These are phyloP conservation scores for Bothriochloa decipiens DNA, from an alignment of 176 grass and related monocot genomes.

Conservation along the genomic window DNA sequence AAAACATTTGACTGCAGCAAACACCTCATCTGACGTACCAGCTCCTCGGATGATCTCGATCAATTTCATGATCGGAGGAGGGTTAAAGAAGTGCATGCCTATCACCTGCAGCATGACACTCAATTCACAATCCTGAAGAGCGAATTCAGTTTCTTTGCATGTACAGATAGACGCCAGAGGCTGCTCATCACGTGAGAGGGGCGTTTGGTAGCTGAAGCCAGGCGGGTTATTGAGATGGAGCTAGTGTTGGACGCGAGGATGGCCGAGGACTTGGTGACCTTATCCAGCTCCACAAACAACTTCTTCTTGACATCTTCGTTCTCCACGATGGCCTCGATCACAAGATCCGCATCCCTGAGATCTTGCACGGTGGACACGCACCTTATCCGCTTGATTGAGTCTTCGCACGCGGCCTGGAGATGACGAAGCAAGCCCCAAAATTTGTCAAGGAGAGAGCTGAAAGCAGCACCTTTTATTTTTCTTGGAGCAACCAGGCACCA, in stretches of 20 bases:
- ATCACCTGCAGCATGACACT: slow-evolving; percentile 65
- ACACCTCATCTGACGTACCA: slow-evolving; percentile 81
- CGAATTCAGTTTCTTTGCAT: not conserved
- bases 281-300: slow-evolving; percentile 75
- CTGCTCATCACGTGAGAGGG: slow-evolving; percentile 65
- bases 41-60: slow-evolving; percentile 93
- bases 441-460: not conserved
- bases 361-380: slow-evolving; percentile 67
- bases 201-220: slow-evolving; percentile 79
- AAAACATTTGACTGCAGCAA: slow-evolving; percentile 71
- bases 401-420: slow-evolving; percentile 54
- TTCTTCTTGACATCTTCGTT: slow-evolving; percentile 84
- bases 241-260: slow-evolving; percentile 93
- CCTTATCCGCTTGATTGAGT: slow-evolving; percentile 68
- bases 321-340: slow-evolving; percentile 91
- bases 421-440: slow-evolving; percentile 2
- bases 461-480: not conserved
- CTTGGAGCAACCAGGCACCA: not conserved
- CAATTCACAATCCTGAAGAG: slow-evolving; percentile 4
- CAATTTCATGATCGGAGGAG: slow-evolving; percentile 94
- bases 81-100: slow-evolving; percentile 97
- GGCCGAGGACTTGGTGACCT: slow-evolving; percentile 72
- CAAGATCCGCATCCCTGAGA: slow-evolving; percentile 62
- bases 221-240: slow-evolving; percentile 85
- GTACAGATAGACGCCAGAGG: not conserved